Evolutionary conservation across 768 basidiomycete genomes (phyloP), one percentile per base, ranked within the genome.

Genomic region (Hemileccinum impolitum): DNA sequence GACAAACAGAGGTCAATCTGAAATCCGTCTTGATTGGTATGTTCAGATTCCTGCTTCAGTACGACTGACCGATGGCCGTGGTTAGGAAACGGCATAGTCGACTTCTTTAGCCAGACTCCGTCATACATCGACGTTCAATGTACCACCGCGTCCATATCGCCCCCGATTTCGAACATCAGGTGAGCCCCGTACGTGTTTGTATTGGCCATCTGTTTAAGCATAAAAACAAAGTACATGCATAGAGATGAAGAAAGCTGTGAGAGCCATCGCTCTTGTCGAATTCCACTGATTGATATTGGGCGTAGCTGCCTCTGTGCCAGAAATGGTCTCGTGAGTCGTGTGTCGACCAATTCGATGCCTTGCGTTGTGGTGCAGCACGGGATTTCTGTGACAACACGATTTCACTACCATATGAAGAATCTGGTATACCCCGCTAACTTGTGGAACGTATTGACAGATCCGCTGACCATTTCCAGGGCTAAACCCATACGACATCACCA

Each of bases 291-390:
- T 47, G 19, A 53, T 6, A 10, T 34, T 51, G 15, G 39, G 7
- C n/a, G 21, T 55, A 87, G 84, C 72, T 91, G 13, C 85, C 87
- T 26, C 79, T 83, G 32, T 93, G 90, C 65, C 69, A 82, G 54
- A 75, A 75, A 52, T 75, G 75, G 53, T 72, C 84, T 52, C 65
- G 75, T 15, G 68, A 74, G 30, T 72, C 73, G 31, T 94, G 90
- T 54, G 71, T 90, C 37, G 75, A 87, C 48, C 70, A 69, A 13
- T 85, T 82, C 52, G 90, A 94, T 60, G 63, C 72, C 6, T 78
- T 87, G 52, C 73, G 77, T 55, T 94, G 90, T 57, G 69, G 72
- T 8, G 87, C 83, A 15, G 87, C 90, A 6, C 71, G 78, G 38
- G 64, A 55, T 35, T 90, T 90, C 61, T 94, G 90, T 62, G 70